Percentiles rank a stretch among this genome's conserved stretches.
Evolutionary conservation across 306 rosid species (phyloP).

Genomic region (Myrica gale): DNA sequence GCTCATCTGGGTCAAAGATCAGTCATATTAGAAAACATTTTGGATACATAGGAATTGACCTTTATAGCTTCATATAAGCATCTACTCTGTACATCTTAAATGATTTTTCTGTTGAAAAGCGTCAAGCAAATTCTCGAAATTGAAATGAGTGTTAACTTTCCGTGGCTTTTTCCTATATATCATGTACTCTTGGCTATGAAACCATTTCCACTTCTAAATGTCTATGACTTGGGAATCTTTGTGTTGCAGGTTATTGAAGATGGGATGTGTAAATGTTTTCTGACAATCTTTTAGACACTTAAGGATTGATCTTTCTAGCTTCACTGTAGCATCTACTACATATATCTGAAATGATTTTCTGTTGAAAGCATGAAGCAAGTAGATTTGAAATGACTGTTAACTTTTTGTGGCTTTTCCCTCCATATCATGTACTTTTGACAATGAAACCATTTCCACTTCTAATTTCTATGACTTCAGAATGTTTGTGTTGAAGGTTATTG

Average conservation of each 20-base stretch:
- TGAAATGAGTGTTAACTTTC: neutral
- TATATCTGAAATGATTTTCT: neutral
- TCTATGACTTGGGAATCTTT: too few species aligned
- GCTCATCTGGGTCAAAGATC: slow-evolving; percentile 5
- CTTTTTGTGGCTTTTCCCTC: too few species aligned
- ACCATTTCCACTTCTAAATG: too few species aligned
- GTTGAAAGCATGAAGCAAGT: too few species aligned
- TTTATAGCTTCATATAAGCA: neutral
- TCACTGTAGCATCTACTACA: too few species aligned
- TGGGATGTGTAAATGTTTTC: too few species aligned
- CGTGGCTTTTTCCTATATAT: neutral
- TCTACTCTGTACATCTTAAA: neutral
- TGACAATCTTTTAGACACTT: too few species aligned
- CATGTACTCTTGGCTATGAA: neutral
- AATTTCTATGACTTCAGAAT: neutral
- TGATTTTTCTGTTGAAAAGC: neutral
- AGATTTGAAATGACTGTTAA: too few species aligned
- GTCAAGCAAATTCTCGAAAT: neutral
- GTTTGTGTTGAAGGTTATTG: neutral
- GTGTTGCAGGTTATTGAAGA: too few species aligned
- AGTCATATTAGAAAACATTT: neutral
- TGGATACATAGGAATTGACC: neutral
- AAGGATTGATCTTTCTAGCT: too few species aligned
- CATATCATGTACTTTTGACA: too few species aligned
- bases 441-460: neutral